Base-by-base conservation (phyloP, 306 rosid species). In the Cotoneaster glaucophyllus region DNA sequence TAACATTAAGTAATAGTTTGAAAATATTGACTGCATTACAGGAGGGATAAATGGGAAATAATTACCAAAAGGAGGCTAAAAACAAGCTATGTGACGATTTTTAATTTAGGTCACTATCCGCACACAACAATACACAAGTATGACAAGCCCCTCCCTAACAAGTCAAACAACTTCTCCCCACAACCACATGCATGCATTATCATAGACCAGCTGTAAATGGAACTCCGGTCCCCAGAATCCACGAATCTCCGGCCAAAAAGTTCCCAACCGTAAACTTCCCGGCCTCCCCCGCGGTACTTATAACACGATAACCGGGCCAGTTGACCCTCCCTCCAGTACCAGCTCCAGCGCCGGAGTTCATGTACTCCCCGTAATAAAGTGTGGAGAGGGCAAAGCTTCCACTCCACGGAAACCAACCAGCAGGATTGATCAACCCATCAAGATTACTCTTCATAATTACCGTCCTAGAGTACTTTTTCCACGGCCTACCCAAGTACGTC, bases 401-500 rank as follows among this genome's bases (percentile, higher is more conserved):
- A 8, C 73, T 82, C 98, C 98, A 93, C 0, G 86, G 86, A 48
- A 3, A 41, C 98, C 98, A 94, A 28, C 98, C 98, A 1, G 67
- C 61, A 0, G 91, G 86, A 29, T 69, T 3, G 22, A 94, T 70
- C 69, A 86, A 17, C 45, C 83, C 84, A 13, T 71, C 94, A 2
- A 94, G 14, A 15, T 15, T 21, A 21, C 77, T 86, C 73, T 87
- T 88, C 96, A 94, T 86, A 3, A 94, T 21, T 32, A 94, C 93
- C 9, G 89, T 84, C 70, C 98, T 84, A 3, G 98, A 90, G 67
- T 90, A 91, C 75, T 75, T 19, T 43, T 87, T 12, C 97, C 97
- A 94, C 0, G 98, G 98, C 57, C 98, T 73, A 4, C 96, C 98
- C 1, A 94, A 82, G 37, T 48, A 94, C 2, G 89, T 90, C 70